Conservation (phyloP, 352 stramenopile genomes). For the Phytopythium delawarense region DNA sequence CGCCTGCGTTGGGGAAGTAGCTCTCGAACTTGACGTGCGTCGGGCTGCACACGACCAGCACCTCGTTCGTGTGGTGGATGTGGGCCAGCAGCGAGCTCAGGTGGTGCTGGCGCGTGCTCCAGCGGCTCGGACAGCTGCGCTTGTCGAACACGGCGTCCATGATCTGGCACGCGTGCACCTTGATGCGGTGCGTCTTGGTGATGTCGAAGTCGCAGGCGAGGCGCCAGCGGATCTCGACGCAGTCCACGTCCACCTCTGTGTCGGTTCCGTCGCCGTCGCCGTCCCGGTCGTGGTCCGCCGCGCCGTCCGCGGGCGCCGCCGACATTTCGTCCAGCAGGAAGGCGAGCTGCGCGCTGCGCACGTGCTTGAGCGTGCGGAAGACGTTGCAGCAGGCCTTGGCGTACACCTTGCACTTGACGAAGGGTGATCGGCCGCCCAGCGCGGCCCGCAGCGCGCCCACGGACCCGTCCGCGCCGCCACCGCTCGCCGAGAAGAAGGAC, state of each 20-base stretch:
- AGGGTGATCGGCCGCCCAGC: slow-evolving; percentile 30
- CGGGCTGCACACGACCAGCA: slow-evolving; percentile 58
- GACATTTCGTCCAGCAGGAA: slow-evolving; percentile 49
- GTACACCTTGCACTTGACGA: slow-evolving; percentile 76
- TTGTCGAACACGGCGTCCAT: slow-evolving; percentile 81
- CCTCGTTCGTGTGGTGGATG: slow-evolving; percentile 80
- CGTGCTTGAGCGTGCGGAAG: slow-evolving; percentile 81
- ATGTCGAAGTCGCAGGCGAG: slow-evolving; percentile 82
- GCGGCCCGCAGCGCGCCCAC: slow-evolving; percentile 12
- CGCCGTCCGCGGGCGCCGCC: slow-evolving; percentile 17
- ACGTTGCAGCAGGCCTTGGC: slow-evolving; percentile 76
- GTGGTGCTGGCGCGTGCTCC: slow-evolving; percentile 66
- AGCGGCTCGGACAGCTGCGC: slow-evolving; percentile 39
- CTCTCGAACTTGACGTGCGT: slow-evolving; percentile 79
- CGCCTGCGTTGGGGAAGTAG: slow-evolving; percentile 53
- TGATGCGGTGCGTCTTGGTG: slow-evolving; percentile 85
- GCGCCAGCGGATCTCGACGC: slow-evolving; percentile 58
- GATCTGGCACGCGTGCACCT: slow-evolving; percentile 69
- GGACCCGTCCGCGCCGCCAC: slow-evolving; percentile 16
- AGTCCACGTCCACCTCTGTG: slow-evolving; percentile 59
- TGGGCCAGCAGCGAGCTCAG: slow-evolving; percentile 69
- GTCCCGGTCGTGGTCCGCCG: slow-evolving; percentile 9
- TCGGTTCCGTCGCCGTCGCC: slow-evolving; percentile 14
- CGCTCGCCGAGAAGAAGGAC: slow-evolving; percentile 53
- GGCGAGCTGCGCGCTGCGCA: slow-evolving; percentile 65